Conservation (phyloP, 2,329 filamentous ascomycete species). For the Bipolaris oryzae region DNA sequence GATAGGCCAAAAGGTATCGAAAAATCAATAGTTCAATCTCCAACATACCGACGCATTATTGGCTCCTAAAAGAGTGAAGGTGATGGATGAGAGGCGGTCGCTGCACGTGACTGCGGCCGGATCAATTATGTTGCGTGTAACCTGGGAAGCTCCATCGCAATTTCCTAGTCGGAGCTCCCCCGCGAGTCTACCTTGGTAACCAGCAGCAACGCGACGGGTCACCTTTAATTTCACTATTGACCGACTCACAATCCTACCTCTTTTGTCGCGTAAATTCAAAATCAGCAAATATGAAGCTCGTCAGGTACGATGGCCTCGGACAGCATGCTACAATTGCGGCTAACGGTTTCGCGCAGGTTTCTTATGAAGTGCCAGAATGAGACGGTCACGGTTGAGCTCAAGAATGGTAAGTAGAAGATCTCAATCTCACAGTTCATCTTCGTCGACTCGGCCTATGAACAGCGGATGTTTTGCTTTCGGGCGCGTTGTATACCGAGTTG, state of each 20-base stretch:
- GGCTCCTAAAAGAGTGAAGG: background rate
- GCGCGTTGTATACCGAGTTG: constrained; percentile 1
- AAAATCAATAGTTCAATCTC: background rate
- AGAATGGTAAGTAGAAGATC: constrained; percentile 75
- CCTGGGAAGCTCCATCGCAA: constrained; percentile 31
- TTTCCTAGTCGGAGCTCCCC: constrained; percentile 31
- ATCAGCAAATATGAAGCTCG: constrained; percentile 44
- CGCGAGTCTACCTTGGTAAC: constrained; percentile 25
- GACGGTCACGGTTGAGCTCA: constrained; percentile 96
- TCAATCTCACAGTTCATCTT: background rate
- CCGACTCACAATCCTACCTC: background rate
- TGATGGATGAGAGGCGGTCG: background rate
- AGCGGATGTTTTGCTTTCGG: background rate
- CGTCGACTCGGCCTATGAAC: background rate
- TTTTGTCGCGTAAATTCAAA: background rate
- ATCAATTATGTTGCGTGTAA: constrained; percentile 22
- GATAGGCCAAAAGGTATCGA: background rate
- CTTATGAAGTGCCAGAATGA: constrained; percentile 99
- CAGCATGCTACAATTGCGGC: constrained; percentile 8
- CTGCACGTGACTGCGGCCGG: constrained; percentile 22
- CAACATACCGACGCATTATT: background rate
- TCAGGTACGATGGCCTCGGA: constrained; percentile 32
- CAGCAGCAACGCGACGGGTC: constrained; percentile 16
- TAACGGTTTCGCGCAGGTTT: constrained; percentile 67
- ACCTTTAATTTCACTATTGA: background rate